A percentile compares a stretch with the other conserved stretches of the same genome.
These are phyloP conservation scores for Fusarium neocosmosporiellum DNA, from an alignment of 2,329 filamentous ascomycete genomes.

Conservation along the genomic window DNA sequence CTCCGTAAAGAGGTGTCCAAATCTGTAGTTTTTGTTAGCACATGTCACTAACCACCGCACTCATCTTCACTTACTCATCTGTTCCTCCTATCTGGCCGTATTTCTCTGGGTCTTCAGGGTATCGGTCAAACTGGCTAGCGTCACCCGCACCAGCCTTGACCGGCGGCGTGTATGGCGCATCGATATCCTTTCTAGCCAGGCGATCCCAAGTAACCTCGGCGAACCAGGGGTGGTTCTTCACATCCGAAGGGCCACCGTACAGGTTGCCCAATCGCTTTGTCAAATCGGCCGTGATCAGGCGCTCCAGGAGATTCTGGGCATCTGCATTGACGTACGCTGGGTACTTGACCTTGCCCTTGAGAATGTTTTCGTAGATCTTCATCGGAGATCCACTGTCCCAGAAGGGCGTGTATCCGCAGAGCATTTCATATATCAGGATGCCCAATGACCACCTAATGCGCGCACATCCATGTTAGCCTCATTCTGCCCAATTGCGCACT, in stretches of 20 bases:
- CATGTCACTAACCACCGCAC: not conserved
- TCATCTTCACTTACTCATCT: conserved; percentile 77
- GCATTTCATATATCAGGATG: conserved; percentile 99
- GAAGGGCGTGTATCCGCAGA: conserved; percentile 98
- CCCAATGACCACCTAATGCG: conserved; percentile 90
- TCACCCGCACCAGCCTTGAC: conserved; percentile 94
- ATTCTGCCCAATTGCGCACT: not conserved
- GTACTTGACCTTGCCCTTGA: conserved; percentile 96
- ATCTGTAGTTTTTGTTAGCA: conserved; percentile 58
- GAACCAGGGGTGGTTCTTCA: conserved; percentile 97
- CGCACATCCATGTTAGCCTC: conserved; percentile 15
- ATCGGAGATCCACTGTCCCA: conserved; percentile 98
- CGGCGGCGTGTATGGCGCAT: conserved; percentile 96
- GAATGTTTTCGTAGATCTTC: conserved; percentile 99
- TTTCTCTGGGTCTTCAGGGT: conserved; percentile 94
- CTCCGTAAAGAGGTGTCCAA: conserved; percentile 79
- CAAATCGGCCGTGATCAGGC: conserved; percentile 92
- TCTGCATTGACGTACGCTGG: conserved; percentile 95
- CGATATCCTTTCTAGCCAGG: conserved; percentile 93
- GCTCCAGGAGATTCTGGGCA: conserved; percentile 90
- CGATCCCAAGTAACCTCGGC: conserved; percentile 98
- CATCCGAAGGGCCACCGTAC: conserved; percentile 88
- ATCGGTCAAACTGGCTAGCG: conserved; percentile 97
- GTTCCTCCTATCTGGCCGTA: conserved; percentile 79
- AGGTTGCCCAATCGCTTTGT: conserved; percentile 96